Evolutionary conservation across 1,284 basidiomycete genomes (phyloP).

Genomic region (Cutaneotrichosporon cutaneum): DNA sequence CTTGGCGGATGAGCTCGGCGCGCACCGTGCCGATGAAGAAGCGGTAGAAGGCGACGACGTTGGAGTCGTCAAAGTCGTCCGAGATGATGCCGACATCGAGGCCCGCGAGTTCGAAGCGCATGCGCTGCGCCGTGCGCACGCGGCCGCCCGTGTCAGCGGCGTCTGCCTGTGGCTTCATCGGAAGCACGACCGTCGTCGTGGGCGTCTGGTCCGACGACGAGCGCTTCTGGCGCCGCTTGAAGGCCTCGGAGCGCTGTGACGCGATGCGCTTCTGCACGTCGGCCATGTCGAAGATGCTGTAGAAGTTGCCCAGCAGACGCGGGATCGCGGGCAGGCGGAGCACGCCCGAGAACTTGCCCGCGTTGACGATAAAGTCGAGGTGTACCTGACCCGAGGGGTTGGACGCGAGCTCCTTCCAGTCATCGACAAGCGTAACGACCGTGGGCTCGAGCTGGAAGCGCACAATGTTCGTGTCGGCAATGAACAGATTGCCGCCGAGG

Average conservation of each 20-base stretch:
- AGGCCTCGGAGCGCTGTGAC: slow-evolving; percentile 62
- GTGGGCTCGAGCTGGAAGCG: slow-evolving; percentile 81
- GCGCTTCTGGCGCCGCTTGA: slow-evolving; percentile 68
- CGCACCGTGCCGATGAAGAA: slow-evolving; percentile 43
- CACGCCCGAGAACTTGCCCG: slow-evolving; percentile 67
- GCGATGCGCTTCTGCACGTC: slow-evolving; percentile 60
- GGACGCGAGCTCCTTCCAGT: slow-evolving; percentile 65
- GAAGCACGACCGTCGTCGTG: slow-evolving; percentile 76
- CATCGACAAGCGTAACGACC: slow-evolving; percentile 71
- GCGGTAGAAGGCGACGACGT: slow-evolving; percentile 41
- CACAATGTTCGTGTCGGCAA: slow-evolving; percentile 72
- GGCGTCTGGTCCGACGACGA: slow-evolving; percentile 60
- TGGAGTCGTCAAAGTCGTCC: slow-evolving; percentile 37
- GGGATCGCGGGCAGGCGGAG: slow-evolving; percentile 61
- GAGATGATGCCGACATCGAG: slow-evolving; percentile 47
- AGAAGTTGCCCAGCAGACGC: slow-evolving; percentile 42
- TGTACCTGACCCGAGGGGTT: slow-evolving; percentile 63
- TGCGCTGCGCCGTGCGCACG: slow-evolving; percentile 41
- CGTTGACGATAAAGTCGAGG: slow-evolving; percentile 72
- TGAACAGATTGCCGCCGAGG: slow-evolving; percentile 66
- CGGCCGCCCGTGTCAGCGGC: slow-evolving; percentile 3
- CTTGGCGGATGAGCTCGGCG: slow-evolving; percentile 39
- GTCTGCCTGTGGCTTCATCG: slow-evolving; percentile 56
- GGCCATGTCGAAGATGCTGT: slow-evolving; percentile 58
- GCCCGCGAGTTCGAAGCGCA: slow-evolving; percentile 45